These are phyloP conservation scores for Fraxinus nigra DNA, from an alignment of 305 asterid species.

Conservation along the genomic window DNA sequence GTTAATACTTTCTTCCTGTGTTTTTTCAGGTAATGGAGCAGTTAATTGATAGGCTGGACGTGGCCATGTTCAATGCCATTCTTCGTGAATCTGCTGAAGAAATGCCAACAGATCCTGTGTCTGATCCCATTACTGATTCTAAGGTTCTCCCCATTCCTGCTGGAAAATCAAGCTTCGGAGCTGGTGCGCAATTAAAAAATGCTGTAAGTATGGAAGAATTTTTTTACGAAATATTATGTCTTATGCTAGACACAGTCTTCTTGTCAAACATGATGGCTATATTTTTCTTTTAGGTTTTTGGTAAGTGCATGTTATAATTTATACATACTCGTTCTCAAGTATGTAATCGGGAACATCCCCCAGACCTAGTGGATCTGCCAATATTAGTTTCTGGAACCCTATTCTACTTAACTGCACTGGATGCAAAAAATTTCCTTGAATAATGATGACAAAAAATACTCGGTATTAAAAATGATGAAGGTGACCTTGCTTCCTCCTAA, in stretches of 20 bases:
- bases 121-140: conserved; percentile 82
- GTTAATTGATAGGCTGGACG: conserved; percentile 78
- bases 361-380: not conserved
- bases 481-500: not conserved
- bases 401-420: not conserved
- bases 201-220: conserved; percentile 55
- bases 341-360: not conserved
- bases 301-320: not conserved
- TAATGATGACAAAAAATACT: not conserved
- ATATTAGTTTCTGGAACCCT: not conserved
- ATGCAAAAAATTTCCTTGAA: not conserved
- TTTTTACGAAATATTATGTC: not conserved
- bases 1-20: conserved; percentile 5
- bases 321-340: not conserved
- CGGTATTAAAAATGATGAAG: not conserved
- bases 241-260: not conserved
- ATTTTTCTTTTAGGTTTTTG: not conserved
- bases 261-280: not conserved
- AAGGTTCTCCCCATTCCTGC: conserved; percentile 83
- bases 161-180: conserved; percentile 84
- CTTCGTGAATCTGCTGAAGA: conserved; percentile 81
- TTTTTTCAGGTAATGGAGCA: conserved; percentile 78
- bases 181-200: conserved; percentile 89
- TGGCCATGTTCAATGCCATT: conserved; percentile 94
- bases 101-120: conserved; percentile 93